Conservation (phyloP, 2,329 filamentous ascomycete genomes). For the Rugonectria rugulosa region DNA sequence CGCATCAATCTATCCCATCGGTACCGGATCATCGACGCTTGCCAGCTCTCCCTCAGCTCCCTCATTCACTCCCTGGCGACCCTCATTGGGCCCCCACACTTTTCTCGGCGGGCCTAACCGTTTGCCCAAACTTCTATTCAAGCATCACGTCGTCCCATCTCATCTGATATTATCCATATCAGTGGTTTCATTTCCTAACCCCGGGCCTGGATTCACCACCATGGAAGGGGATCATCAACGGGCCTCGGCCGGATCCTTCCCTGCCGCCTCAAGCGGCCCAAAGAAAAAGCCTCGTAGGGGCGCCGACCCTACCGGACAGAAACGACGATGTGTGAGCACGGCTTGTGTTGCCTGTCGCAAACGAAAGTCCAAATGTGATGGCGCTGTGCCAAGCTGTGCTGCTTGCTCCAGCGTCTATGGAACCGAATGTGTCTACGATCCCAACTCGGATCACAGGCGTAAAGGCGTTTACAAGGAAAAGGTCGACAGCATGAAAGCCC, state of each 20-base stretch:
- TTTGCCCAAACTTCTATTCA: background rate
- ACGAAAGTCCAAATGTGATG: slow-evolving; percentile 90
- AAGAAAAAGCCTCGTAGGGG: slow-evolving; percentile 62
- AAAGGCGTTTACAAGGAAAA: slow-evolving; percentile 98
- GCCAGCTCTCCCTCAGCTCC: slow-evolving; percentile 19
- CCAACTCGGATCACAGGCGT: slow-evolving; percentile 92
- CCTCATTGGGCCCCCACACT: background rate
- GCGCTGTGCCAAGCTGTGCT: slow-evolving; percentile 88
- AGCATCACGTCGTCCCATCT: slow-evolving; percentile 10
- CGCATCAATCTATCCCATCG: slow-evolving; percentile 23
- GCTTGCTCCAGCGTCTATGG: slow-evolving; percentile 95
- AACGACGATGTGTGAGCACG: slow-evolving; percentile 83
- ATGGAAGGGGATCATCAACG: slow-evolving; percentile 32
- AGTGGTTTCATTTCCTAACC: slow-evolving; percentile 3
- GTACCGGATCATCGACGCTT: slow-evolving; percentile 24
- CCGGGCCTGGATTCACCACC: slow-evolving; percentile 9
- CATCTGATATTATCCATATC: background rate
- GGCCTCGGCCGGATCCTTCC: slow-evolving; percentile 17
- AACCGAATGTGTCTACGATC: slow-evolving; percentile 92
- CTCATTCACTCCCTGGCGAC: background rate
- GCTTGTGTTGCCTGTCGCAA: slow-evolving; percentile 82
- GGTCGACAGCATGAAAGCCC: slow-evolving; percentile 85
- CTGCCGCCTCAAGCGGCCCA: slow-evolving; percentile 20
- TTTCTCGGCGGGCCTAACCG: background rate
- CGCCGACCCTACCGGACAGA: slow-evolving; percentile 59